Percentiles rank a stretch among this genome's conserved stretches.
Conservation (phyloP, 1,139 yeast species). For the Suhomyces panamericanus region DNA sequence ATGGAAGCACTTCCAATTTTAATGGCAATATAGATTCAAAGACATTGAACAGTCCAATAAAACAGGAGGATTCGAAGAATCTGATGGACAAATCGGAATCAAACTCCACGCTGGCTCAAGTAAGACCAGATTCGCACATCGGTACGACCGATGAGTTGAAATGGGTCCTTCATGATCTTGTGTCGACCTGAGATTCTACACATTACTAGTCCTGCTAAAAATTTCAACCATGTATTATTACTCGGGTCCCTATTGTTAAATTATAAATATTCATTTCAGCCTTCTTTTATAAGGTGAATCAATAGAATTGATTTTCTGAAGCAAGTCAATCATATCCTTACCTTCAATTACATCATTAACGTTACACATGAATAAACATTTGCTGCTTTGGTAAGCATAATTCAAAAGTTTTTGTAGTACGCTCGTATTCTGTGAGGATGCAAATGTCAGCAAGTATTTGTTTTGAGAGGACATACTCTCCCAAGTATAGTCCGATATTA, state of each 20-base stretch:
- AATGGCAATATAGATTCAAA: constrained; percentile 11
- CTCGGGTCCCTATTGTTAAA: constrained; percentile 1
- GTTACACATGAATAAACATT: constrained; percentile 23
- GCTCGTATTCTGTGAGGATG: not conserved
- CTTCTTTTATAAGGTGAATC: constrained; percentile 23
- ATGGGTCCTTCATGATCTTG: constrained; percentile 66
- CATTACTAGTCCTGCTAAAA: not conserved
- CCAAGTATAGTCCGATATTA: not conserved
- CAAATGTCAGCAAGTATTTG: not conserved
- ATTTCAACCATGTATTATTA: constrained; percentile 9
- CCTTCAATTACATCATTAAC: constrained; percentile 12
- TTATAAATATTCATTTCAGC: constrained; percentile 7
- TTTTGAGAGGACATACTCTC: not conserved
- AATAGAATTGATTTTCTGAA: constrained; percentile 12
- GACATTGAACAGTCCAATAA: constrained; percentile 7
- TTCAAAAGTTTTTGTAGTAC: constrained; percentile 20
- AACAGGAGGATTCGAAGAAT: constrained; percentile 12
- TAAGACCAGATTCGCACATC: constrained; percentile 35
- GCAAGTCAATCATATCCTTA: constrained; percentile 15
- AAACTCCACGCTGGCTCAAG: constrained; percentile 13
- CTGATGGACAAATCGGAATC: constrained; percentile 12
- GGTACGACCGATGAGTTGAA: constrained; percentile 71
- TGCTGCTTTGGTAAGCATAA: constrained; percentile 24
- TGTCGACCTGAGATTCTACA: constrained; percentile 30
- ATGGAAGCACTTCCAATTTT: constrained; percentile 3